These are phyloP conservation scores for Oryza officinalis DNA, from an alignment of 176 grass and related monocot genomes.

Conservation along the genomic window DNA sequence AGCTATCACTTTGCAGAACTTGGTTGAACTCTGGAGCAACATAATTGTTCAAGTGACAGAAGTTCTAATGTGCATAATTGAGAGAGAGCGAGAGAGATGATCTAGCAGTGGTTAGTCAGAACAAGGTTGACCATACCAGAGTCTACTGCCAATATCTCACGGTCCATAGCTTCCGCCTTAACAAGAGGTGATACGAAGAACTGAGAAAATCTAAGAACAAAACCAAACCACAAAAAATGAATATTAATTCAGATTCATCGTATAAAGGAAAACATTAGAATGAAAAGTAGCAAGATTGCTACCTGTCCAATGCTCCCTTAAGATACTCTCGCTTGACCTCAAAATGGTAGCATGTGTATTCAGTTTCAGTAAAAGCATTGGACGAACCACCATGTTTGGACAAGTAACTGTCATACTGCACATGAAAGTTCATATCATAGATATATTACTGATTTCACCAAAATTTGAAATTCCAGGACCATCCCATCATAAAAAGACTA, in stretches of 20 bases:
- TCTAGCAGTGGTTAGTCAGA: background rate
- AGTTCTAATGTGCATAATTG: constrained; percentile 28
- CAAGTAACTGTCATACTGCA: constrained; percentile 93
- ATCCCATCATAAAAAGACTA: background rate
- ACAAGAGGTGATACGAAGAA: constrained; percentile 98
- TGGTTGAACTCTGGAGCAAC: constrained; percentile 83
- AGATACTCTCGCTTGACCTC: constrained; percentile 81
- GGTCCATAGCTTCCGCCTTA: constrained; percentile 95
- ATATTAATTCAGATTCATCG: constrained; percentile 21
- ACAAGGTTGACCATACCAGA: constrained; percentile 64
- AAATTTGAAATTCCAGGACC: background rate
- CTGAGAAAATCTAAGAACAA: constrained; percentile 83
- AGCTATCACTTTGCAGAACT: constrained; percentile 85
- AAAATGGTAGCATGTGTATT: constrained; percentile 96
- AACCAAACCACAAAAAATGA: constrained; percentile 43
- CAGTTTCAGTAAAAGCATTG: constrained; percentile 95
- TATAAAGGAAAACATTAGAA: constrained; percentile 29
- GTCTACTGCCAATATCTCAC: constrained; percentile 91
- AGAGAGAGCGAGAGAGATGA: constrained; percentile 26
- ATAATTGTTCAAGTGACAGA: constrained; percentile 28
- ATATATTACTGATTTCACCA: background rate
- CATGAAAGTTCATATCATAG: constrained; percentile 23
- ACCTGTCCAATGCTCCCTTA: constrained; percentile 92
- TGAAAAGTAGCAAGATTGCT: constrained; percentile 10
- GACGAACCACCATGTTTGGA: constrained; percentile 93